Base-by-base conservation (phyloP, 345 rosid species). In the Sonneratia alba region DNA sequence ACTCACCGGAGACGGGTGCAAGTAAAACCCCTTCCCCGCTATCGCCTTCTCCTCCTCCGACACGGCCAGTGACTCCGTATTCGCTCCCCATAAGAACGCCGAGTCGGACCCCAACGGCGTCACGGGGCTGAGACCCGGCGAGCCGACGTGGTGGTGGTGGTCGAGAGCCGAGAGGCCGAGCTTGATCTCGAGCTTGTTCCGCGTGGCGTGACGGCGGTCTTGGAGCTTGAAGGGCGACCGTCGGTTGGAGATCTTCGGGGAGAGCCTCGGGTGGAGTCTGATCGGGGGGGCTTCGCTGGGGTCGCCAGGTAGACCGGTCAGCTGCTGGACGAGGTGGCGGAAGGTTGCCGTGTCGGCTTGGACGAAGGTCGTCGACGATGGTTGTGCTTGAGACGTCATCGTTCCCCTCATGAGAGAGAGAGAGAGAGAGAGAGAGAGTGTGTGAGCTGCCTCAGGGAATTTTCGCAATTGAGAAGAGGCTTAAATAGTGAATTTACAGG, bases 311-410 rank as follows among this genome's bases (percentile, higher is more conserved):
- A 86, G 42, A 22, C 97, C 98, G 36, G 98, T 91, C 16, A 91
- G 97, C 96, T 89, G 86, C 76, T 93, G 98, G 72, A 93, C 98
- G 49, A 93, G 97, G 62, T 87, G 93, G 76, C 88, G 91, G 92
- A 91, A 93, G 78, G 79, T 84, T 56, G 91, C 76, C 51, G 93
- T 81, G 86, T 93, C 94, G 3, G 94, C 94, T 76, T 93, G 98
- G 56, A 93, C 96, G 70, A 93, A 93, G 71, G 97, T 93, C 21
- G 98, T 93, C 27, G 63, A 57, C 34, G 63, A n/a, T n/a, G 63
- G n/a, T n/a, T 57, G 59, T 22, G 63, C 21, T n/a, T 57, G 59
- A 61, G 47, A 42, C 11, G 65, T 37, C 63, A 75, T 82, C 82
- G 83, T 81, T 85, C 61, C 71, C 2, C 85, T 76, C 67, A 9